Evolutionary conservation across 129 eudicot genomes (phyloP).

Genomic region (Mikania micrantha): DNA sequence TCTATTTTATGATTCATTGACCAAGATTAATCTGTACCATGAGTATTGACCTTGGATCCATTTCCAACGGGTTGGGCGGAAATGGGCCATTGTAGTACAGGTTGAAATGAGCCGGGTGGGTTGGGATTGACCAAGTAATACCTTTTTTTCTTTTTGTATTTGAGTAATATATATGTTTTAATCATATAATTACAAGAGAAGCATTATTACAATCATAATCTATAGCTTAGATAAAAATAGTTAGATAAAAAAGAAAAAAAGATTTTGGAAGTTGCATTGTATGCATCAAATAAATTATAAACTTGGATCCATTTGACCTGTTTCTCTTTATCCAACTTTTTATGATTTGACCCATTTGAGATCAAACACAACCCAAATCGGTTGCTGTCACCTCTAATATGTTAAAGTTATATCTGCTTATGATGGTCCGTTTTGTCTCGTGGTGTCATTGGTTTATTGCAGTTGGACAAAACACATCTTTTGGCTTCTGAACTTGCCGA

Average conservation of each 20-base stretch:
- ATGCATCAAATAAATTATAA: background rate
- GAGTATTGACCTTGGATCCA: background rate
- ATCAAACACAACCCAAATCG: background rate
- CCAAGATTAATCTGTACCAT: background rate
- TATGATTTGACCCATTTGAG: background rate
- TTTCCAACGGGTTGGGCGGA: background rate
- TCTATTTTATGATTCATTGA: background rate
- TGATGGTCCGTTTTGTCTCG: background rate
- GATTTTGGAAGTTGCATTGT: background rate
- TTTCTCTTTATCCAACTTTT: background rate
- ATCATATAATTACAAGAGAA: background rate
- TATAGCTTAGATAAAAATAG: background rate
- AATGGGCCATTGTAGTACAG: background rate
- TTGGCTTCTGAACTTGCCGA: conserved; percentile 71
- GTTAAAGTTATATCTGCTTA: background rate
- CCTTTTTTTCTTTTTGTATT: background rate
- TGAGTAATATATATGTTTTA: background rate
- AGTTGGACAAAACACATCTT: conserved; percentile 54
- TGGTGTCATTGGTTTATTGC: conserved; percentile 4
- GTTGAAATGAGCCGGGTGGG: background rate
- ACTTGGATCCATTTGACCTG: background rate
- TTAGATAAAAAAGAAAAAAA: too few species aligned
- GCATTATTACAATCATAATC: background rate
- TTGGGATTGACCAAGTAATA: too few species aligned
- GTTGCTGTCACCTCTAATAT: background rate